phyloP scores from a whole-genome alignment of 2,329 filamentous ascomycete genomes.

The Aspergillus calidoustus region DNA sequence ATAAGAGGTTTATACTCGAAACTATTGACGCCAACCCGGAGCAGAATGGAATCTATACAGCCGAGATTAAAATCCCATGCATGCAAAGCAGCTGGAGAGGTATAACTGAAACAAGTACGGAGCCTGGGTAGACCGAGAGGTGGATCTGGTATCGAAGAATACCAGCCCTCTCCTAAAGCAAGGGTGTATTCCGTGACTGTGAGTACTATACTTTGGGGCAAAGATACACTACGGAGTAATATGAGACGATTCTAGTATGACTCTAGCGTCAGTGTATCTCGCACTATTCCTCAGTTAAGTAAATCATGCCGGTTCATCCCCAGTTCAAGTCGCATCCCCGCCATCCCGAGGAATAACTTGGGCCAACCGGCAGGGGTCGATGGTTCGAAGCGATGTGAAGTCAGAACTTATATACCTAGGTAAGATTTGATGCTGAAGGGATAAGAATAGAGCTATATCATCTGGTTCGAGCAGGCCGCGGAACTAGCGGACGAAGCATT shows the following conservation, averaged over 20 bases:
- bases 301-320: background rate
- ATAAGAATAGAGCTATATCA: background rate
- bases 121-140: background rate
- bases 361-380: background rate
- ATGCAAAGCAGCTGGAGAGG: background rate
- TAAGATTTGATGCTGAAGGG: background rate
- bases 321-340: too few species aligned
- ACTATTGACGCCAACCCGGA: background rate
- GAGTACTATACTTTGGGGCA: background rate
- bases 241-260: conserved; percentile 33
- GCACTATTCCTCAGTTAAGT: background rate
- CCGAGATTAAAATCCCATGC: background rate
- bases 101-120: background rate
- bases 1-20: background rate
- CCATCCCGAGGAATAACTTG: background rate
- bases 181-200: background rate
- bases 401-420: background rate
- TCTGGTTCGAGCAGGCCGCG: background rate
- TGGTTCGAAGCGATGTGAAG: background rate
- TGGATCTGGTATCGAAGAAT: background rate
- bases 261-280: conserved; percentile 35
- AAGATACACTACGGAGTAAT: too few species aligned
- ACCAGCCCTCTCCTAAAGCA: background rate
- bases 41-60: background rate
- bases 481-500: conserved; percentile 5